Conservation (phyloP, 2,329 filamentous ascomycete species). For the Penicillium sp. region DNA sequence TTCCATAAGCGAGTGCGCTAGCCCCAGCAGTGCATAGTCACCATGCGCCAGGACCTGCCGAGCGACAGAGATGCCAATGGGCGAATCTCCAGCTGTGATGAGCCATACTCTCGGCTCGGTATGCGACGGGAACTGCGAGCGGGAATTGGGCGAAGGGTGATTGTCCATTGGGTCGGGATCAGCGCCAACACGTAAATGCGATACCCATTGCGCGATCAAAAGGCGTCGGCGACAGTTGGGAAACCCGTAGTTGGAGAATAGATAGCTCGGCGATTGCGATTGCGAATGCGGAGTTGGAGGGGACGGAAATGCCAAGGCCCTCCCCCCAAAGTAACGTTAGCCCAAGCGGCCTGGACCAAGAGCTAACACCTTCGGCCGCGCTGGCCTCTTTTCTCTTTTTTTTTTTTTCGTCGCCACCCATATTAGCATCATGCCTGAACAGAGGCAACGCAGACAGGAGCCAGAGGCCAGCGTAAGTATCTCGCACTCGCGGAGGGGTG, state of each 20-base stretch:
- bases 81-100: constrained; percentile 80
- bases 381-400: constrained; percentile 14
- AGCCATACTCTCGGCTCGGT: constrained; percentile 84
- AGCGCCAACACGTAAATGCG: constrained; percentile 21
- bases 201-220: constrained; percentile 29
- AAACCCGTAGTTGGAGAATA: background rate
- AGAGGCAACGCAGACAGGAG: constrained; percentile 37
- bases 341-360: constrained; percentile 6
- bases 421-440: constrained; percentile 42
- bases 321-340: constrained; percentile 7
- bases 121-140: constrained; percentile 57
- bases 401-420: constrained; percentile 16
- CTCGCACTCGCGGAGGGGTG: background rate
- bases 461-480: constrained; percentile 31
- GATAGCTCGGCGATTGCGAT: background rate
- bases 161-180: constrained; percentile 34
- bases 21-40: constrained; percentile 82
- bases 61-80: constrained; percentile 78
- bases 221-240: constrained; percentile 3
- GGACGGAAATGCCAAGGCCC: constrained; percentile 13
- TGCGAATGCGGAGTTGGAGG: constrained; percentile 12
- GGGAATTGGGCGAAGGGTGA: constrained; percentile 32
- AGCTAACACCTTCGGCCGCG: constrained; percentile 11
- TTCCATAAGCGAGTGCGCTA: constrained; percentile 75
- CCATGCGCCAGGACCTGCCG: constrained; percentile 83